A percentile compares a stretch with the other conserved stretches of the same genome.
Evolutionary conservation across 805 yeast genomes (phyloP).

Genomic region (Isabelozyma rhagii): DNA sequence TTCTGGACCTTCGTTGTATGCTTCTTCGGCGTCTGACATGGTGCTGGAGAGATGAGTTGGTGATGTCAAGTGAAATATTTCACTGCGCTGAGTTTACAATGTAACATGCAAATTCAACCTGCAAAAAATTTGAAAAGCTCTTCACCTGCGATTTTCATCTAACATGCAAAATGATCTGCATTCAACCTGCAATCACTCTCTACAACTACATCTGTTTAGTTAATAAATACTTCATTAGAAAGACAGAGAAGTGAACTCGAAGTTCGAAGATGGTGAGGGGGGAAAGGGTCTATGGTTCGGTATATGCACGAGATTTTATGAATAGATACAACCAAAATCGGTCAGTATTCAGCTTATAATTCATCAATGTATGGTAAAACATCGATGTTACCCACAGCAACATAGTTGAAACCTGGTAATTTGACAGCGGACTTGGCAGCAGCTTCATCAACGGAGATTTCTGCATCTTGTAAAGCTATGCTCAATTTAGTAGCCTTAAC

Average conservation of each 20-base stretch:
- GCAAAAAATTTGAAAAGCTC: no score
- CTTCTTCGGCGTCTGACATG: conserved; percentile 46
- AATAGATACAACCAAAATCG: neutral
- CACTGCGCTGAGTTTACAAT: neutral
- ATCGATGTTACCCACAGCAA: conserved; percentile 85
- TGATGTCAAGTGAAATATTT: neutral
- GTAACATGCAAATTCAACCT: no score
- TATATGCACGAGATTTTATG: neutral
- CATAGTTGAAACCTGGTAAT: conserved; percentile 70
- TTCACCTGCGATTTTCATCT: no score
- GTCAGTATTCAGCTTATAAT: conserved; percentile 46
- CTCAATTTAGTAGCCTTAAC: conserved; percentile 41
- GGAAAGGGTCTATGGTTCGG: neutral
- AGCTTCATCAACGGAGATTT: conserved; percentile 30
- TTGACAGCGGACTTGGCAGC: conserved; percentile 36
- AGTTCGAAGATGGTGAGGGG: neutral
- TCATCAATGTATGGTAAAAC: conserved; percentile 88
- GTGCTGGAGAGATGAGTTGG: conserved; percentile 1
- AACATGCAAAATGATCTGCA: no score
- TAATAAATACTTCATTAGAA: no score
- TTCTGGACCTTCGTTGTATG: conserved; percentile 68
- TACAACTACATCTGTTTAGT: no score
- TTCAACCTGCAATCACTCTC: no score
- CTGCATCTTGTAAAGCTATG: conserved; percentile 38
- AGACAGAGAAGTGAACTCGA: no score